Evolutionary conservation across 1,284 basidiomycete species (phyloP).

Genomic region (Cutaneotrichosporon spelunceum): DNA sequence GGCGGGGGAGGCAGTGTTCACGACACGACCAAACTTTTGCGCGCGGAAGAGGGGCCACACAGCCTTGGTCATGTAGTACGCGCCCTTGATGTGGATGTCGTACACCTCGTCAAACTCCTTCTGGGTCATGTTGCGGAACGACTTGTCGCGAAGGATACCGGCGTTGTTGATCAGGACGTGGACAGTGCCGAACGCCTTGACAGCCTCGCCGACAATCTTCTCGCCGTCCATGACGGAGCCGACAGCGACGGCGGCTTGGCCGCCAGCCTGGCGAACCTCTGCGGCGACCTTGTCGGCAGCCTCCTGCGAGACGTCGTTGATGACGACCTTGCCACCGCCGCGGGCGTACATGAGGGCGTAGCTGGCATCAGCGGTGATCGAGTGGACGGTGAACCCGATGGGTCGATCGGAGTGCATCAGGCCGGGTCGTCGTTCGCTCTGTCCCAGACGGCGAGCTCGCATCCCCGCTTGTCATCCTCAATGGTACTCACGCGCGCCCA

Average conservation of each 20-base stretch:
- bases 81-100: constrained; percentile 92
- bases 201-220: constrained; percentile 75
- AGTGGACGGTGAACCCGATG: no score
- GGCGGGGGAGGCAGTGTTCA: constrained; percentile 75
- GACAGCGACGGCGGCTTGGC: constrained; percentile 79
- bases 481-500: constrained; percentile 70
- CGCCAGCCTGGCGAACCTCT: constrained; percentile 80
- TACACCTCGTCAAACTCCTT: constrained; percentile 79
- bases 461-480: background rate
- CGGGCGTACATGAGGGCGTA: constrained; percentile 88
- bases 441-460: no score
- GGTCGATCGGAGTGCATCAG: no score
- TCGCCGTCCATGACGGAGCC: constrained; percentile 86
- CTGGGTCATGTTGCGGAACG: constrained; percentile 88
- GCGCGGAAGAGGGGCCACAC: constrained; percentile 94
- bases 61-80: constrained; percentile 92
- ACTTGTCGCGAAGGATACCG: constrained; percentile 78
- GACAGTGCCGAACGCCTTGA: constrained; percentile 82
- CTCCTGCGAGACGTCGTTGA: constrained; percentile 86
- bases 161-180: constrained; percentile 93
- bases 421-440: background rate
- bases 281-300: constrained; percentile 91
- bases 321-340: constrained; percentile 87
- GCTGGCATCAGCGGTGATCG: constrained; percentile 52
- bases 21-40: constrained; percentile 86